phyloP scores from a whole-genome alignment of 768 basidiomycete species.

The Porphyrellus cyaneotinctus region DNA sequence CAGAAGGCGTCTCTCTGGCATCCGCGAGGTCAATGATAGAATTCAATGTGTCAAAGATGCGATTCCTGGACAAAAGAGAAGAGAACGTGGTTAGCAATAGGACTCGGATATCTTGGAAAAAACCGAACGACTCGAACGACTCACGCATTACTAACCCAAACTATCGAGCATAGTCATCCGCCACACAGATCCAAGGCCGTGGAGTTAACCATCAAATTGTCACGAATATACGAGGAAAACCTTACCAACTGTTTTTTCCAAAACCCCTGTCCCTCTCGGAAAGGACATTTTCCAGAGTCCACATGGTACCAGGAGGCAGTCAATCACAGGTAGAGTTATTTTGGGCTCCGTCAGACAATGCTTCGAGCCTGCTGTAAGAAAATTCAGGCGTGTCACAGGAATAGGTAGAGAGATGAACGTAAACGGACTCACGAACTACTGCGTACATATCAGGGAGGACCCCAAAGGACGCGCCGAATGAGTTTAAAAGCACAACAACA shows the following conservation, averaged over 20 bases:
- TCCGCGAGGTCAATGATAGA: neutral
- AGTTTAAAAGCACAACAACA: conserved; percentile 43
- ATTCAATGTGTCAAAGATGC: conserved; percentile 28
- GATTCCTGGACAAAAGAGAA: conserved; percentile 31
- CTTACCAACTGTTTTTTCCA: conserved; percentile 31
- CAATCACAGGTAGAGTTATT: neutral
- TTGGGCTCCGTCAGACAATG: conserved; percentile 19
- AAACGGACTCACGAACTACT: conserved; percentile 32
- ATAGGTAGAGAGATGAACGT: neutral
- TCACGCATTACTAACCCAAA: conserved; percentile 41
- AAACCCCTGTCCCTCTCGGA: conserved; percentile 39
- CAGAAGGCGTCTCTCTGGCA: conserved; percentile 3
- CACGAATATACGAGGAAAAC: conserved; percentile 9
- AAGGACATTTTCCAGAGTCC: conserved; percentile 45
- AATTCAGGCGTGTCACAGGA: neutral
- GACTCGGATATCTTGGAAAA: neutral
- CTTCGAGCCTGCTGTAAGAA: conserved; percentile 25
- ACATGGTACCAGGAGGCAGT: conserved; percentile 22
- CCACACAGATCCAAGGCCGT: neutral
- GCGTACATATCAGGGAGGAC: conserved; percentile 34
- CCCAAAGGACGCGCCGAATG: conserved; percentile 41
- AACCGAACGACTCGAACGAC: conserved; percentile 21
- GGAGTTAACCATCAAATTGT: neutral
- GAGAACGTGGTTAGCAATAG: conserved; percentile 1
- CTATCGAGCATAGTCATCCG: conserved; percentile 21